phyloP scores from a whole-genome alignment of 768 basidiomycete genomes.

The Phaffia australis region DNA sequence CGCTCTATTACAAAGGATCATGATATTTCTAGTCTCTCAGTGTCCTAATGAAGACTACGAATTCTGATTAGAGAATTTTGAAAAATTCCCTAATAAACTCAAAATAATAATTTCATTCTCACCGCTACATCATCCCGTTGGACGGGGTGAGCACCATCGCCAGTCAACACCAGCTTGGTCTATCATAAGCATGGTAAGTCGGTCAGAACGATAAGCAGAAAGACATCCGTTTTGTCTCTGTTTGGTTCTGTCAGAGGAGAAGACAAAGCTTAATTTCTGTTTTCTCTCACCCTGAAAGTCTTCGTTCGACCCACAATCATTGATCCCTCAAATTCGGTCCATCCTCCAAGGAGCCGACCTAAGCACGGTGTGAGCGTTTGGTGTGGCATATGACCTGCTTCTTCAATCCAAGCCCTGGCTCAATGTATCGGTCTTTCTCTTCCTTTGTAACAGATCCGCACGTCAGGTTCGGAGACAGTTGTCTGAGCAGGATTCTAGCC shows the following conservation, averaged over 20 bases:
- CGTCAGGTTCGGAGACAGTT: slow-evolving; percentile 7
- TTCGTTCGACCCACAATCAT: background rate
- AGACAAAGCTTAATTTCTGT: too few relatives aligned
- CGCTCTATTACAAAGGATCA: too few relatives aligned
- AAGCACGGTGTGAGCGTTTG: background rate
- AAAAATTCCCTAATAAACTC: too few relatives aligned
- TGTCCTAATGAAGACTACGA: too few relatives aligned
- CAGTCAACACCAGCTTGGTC: too few relatives aligned
- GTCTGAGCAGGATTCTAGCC: background rate
- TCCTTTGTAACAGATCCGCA: slow-evolving; percentile 3
- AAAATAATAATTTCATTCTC: too few relatives aligned
- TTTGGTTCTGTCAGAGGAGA: background rate
- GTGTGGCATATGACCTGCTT: background rate
- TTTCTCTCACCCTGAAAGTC: too few relatives aligned
- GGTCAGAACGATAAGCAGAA: background rate
- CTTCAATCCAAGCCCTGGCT: background rate
- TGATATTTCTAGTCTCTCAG: too few relatives aligned
- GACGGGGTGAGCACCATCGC: too few relatives aligned
- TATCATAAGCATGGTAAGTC: too few relatives aligned
- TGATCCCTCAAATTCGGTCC: background rate
- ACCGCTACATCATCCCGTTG: too few relatives aligned
- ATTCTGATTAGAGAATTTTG: too few relatives aligned
- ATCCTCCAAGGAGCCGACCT: slow-evolving; percentile 2
- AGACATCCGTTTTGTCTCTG: background rate
- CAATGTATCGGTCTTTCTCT: background rate